Evolutionary conservation across 768 basidiomycete genomes (phyloP).

Genomic region (Amyloporia xantha): DNA sequence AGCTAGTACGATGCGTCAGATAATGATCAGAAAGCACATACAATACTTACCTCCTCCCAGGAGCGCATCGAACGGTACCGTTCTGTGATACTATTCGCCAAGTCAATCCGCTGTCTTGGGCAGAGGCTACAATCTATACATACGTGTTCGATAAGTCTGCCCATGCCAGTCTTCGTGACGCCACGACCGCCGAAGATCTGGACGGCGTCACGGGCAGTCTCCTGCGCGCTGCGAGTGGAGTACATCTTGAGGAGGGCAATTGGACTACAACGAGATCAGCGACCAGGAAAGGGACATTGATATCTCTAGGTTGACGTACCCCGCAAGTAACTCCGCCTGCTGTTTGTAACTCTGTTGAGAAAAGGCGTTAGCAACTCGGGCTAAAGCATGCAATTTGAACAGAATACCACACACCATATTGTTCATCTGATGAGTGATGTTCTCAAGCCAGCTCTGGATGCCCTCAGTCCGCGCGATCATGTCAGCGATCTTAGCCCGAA

Average conservation of each 20-base stretch:
- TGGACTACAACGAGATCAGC: constrained; percentile 34
- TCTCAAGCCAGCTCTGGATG: constrained; percentile 83
- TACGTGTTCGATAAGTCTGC: constrained; percentile 66
- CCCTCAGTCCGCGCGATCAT: constrained; percentile 88
- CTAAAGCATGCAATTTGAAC: neutral
- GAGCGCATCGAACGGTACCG: constrained; percentile 34
- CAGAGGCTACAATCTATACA: too few species aligned
- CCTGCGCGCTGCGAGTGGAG: constrained; percentile 67
- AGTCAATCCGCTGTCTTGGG: constrained; percentile 3
- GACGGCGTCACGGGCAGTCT: constrained; percentile 78
- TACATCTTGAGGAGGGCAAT: constrained; percentile 80
- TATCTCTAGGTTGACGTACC: constrained; percentile 33
- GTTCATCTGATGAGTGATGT: constrained; percentile 81
- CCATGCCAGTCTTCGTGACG: constrained; percentile 79
- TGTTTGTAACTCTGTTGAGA: constrained; percentile 59
- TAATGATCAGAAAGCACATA: neutral
- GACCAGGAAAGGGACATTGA: neutral
- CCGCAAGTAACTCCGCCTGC: constrained; percentile 67
- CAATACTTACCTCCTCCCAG: constrained; percentile 31
- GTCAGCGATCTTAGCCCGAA: constrained; percentile 77
- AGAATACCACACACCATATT: constrained; percentile 49
- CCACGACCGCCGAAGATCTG: constrained; percentile 86
- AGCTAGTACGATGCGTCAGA: constrained; percentile 28
- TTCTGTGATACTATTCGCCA: constrained; percentile 32
- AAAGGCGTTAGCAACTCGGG: neutral